Base-by-base conservation (phyloP, 2,329 filamentous ascomycete species). In the Mycocentrospora acerina region DNA sequence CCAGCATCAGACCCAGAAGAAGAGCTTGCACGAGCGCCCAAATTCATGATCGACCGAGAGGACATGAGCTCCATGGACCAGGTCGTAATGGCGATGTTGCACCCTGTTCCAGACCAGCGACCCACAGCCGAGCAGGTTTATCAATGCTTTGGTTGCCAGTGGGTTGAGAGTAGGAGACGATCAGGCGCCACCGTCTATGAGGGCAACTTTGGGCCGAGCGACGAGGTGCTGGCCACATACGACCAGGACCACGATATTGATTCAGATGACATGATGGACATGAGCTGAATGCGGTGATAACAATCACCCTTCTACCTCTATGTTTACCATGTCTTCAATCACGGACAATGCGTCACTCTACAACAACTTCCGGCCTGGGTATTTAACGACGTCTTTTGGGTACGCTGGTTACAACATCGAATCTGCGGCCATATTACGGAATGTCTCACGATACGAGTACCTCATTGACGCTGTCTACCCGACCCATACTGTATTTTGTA, bases 161-260 rank as follows among this genome's bases (percentile, higher is more conserved):
- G 93, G 87, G 85, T 94, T 22, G 79, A 83, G 37, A 72, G 75
- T 34, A 83, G 90, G 46, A 83, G 90, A 38, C 83, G 86, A 38
- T 88, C 90, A 9, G 88, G 90, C 29, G 93, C 93, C n/a, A 96
- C 90, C 0, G 83, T 98, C 36, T 98, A 87, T 56, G 93, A 98
- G 71, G 93, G 93, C 47, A 93, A 88, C 64, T 98, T 90, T 86
- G 93, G 93, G 4, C 91, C 91, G 22, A 78, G 78, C 16, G 83
- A 83, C 48, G 78, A 83, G 46, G 72, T 82, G 14, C 71, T 82
- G 37, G 53, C 51, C 35, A 58, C 55, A 27, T 53, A 50, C 71
- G 73, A 75, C 14, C 45, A 49, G 14, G 42, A 54, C 29, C 40
- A 46, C 24, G 38, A 46, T 13, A 36, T 48, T 13, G 52, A 51